Evolutionary conservation across 257 asterid genomes (phyloP), one percentile per base, ranked within the genome.

Genomic region (Phtheirospermum japonicum): DNA sequence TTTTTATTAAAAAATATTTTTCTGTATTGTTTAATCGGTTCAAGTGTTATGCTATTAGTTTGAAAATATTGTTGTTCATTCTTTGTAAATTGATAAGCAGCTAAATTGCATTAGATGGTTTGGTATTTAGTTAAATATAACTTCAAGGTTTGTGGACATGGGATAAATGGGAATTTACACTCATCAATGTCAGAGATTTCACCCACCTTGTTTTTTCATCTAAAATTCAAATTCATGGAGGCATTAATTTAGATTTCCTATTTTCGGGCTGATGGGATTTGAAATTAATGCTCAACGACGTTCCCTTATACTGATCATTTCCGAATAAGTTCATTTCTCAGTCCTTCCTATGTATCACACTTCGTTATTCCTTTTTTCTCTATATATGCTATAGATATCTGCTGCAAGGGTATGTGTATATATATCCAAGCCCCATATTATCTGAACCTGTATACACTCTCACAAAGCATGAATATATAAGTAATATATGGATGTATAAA

Each of bases 41-140:
- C 13, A 58, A 33, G 42, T 5, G 45, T 7, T n/a, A 39, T 39
- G n/a, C n/a, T 39, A 39, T 39, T 39, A 39, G 12, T 39, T 7
- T 39, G n/a, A 9, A 39, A 39, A 17, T 34, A 7, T 16, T 0
- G 30, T 17, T 40, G 31, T 39, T 3, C 6, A 16, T 28, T 57
- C 28, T 48, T 9, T 11, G 17, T 33, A 13, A 13, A 18, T 39
- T 18, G 5, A 57, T 40, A 13, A 42, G 9, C n/a, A 9, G 19
- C 31, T 31, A 65, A 18, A 61, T 46, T 57, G 32, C 57, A 20
- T 34, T 19, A 63, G 40, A 23, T 51, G 57, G 40, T 62, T 17
- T n/a, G 17, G 18, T 34, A 31, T 18, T 50, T 31, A 31, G 58
- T 19, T 17, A 43, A 13, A 39, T 14, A 2, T 40, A 39, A 23